These are phyloP conservation scores for Candida glaebosa DNA, from an alignment of 805 yeast genomes.

Conservation along the genomic window DNA sequence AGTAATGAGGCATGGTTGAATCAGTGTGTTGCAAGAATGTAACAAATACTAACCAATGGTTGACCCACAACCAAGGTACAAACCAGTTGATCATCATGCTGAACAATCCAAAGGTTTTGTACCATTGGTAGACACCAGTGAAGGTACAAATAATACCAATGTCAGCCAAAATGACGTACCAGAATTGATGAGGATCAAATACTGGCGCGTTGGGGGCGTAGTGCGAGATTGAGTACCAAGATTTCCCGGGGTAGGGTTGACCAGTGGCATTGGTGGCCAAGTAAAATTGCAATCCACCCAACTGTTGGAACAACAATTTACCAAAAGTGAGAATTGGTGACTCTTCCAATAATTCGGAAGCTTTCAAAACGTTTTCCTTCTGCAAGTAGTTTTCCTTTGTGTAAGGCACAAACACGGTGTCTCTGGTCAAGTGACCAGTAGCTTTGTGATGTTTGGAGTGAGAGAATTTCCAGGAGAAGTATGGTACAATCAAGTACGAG, in stretches of 20 bases:
- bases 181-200: constrained; percentile 51
- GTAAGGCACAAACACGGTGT: constrained; percentile 58
- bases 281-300: constrained; percentile 53
- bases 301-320: constrained; percentile 49
- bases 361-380: constrained; percentile 25
- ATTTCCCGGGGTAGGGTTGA: constrained; percentile 40
- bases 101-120: constrained; percentile 44
- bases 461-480: constrained; percentile 59
- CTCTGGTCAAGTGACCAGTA: constrained; percentile 57
- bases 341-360: constrained; percentile 51
- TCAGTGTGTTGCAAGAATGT: constrained; percentile 64
- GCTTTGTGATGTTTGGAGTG: constrained; percentile 64
- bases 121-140: constrained; percentile 51
- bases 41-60: constrained; percentile 64
- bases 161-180: constrained; percentile 55
- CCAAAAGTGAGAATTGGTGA: constrained; percentile 48
- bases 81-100: constrained; percentile 54
- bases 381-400: constrained; percentile 45
- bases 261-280: constrained; percentile 56
- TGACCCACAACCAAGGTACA: constrained; percentile 56
- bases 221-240: constrained; percentile 45
- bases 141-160: constrained; percentile 48
- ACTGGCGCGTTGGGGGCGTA: constrained; percentile 54
- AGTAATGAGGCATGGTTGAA: constrained; percentile 57
- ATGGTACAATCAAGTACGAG: constrained; percentile 55